These are phyloP conservation scores for Tricholoma matsutake DNA, from an alignment of 768 basidiomycete species.

Conservation along the genomic window DNA sequence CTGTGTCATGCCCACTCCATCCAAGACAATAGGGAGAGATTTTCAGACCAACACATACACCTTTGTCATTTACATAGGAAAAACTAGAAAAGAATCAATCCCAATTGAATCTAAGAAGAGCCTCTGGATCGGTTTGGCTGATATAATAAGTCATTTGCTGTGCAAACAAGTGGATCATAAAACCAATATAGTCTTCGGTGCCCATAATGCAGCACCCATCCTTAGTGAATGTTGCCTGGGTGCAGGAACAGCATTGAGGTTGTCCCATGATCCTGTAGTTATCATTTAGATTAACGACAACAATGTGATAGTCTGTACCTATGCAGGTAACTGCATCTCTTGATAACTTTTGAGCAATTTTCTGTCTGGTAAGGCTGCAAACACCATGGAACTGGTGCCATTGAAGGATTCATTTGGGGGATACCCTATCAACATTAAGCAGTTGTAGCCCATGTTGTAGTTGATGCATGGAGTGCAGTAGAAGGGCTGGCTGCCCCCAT, in stretches of 20 bases:
- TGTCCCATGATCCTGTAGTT: background rate
- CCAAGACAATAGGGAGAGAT: background rate
- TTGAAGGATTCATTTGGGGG: background rate
- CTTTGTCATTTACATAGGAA: background rate
- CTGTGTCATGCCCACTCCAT: background rate
- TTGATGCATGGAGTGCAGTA: background rate
- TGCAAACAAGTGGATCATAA: background rate
- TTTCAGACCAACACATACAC: background rate
- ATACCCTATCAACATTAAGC: background rate
- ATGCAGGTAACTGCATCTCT: background rate
- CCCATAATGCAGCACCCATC: conserved; percentile 1
- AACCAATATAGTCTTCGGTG: background rate
- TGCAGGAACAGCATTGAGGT: background rate
- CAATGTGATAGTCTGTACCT: background rate
- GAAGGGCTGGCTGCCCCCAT: background rate
- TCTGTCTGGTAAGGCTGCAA: background rate
- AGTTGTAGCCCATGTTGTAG: background rate
- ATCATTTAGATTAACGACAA: background rate
- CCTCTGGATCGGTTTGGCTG: background rate
- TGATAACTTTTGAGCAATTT: background rate
- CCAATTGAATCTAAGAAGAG: background rate
- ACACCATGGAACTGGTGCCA: background rate
- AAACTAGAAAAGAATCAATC: background rate
- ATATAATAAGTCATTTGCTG: conserved; percentile 1
- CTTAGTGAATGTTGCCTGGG: background rate